phyloP scores from a whole-genome alignment of 495 filamentous ascomycete genomes.

The Halenospora varia region DNA sequence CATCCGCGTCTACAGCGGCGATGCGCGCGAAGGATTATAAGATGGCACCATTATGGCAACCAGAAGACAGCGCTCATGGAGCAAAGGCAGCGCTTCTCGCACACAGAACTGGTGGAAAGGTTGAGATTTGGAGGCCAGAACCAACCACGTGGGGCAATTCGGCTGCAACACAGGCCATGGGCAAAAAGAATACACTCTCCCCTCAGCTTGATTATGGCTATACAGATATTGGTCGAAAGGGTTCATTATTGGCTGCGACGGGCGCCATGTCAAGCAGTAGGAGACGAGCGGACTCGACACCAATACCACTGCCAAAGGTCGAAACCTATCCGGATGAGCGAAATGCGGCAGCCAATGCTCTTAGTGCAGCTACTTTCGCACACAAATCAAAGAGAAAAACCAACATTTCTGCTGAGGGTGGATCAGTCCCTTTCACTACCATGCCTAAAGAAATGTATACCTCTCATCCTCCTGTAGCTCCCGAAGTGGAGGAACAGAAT shows the following conservation, averaged over 20 bases:
- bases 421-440: conserved; percentile 37
- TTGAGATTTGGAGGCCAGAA: conserved; percentile 44
- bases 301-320: conserved; percentile 33
- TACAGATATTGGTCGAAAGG: conserved; percentile 45
- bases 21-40: conserved; percentile 64
- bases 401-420: conserved; percentile 5
- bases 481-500: conserved; percentile 69
- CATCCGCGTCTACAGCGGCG: conserved; percentile 66
- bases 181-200: conserved; percentile 15
- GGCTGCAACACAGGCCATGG: conserved; percentile 54
- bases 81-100: conserved; percentile 72
- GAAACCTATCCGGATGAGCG: conserved; percentile 51
- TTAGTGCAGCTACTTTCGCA: conserved; percentile 62
- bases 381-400: conserved; percentile 26
- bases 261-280: conserved; percentile 63
- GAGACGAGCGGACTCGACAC: conserved; percentile 63
- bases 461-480: conserved; percentile 64
- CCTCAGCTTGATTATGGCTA: conserved; percentile 38
- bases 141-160: conserved; percentile 50
- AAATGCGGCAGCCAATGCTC: conserved; percentile 58
- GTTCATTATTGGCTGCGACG: conserved; percentile 67
- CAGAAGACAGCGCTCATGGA: conserved; percentile 55
- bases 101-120: conserved; percentile 52
- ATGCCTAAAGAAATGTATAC: conserved; percentile 67
- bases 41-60: conserved; percentile 47